phyloP scores from a whole-genome alignment of 192 early-diverging fungal genomes.

The Chytriomyces sp. region DNA sequence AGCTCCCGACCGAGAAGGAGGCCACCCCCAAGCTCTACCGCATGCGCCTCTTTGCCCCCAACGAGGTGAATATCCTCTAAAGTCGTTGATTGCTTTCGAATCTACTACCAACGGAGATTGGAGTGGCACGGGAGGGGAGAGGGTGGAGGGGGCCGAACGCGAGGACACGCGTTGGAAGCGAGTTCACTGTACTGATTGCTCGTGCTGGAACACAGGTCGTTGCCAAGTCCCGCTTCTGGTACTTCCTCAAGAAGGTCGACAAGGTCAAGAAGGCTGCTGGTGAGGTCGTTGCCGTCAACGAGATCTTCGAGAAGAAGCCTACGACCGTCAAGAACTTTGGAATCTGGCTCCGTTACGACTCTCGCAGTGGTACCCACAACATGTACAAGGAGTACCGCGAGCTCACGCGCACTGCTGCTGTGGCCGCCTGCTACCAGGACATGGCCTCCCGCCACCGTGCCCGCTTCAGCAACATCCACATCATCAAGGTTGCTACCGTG shows the following conservation, averaged over 20 bases:
- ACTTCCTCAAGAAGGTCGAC: constrained; percentile 97
- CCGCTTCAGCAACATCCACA: constrained; percentile 96
- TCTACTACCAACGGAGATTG: background rate
- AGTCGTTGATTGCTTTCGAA: background rate
- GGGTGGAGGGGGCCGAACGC: background rate
- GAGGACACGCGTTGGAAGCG: background rate
- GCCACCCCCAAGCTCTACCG: constrained; percentile 93
- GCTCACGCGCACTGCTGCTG: constrained; percentile 73
- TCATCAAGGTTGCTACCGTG: constrained; percentile 96
- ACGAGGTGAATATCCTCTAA: constrained; percentile 55
- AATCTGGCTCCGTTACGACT: constrained; percentile 99
- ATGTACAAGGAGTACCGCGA: constrained; percentile 99
- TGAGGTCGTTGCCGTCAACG: constrained; percentile 95
- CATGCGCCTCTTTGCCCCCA: constrained; percentile 98
- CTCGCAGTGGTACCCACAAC: constrained; percentile 99
- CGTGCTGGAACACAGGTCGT: constrained; percentile 59
- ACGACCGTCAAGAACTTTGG: constrained; percentile 95
- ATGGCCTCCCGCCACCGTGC: constrained; percentile 99
- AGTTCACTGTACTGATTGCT: background rate
- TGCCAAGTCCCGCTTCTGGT: constrained; percentile 99
- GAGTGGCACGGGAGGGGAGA: background rate
- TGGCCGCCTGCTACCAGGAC: constrained; percentile 80
- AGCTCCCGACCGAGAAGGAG: constrained; percentile 89
- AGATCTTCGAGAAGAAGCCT: constrained; percentile 95
- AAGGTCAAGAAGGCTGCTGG: constrained; percentile 99